A percentile compares a stretch with the other conserved stretches of the same genome.
phyloP scores from a whole-genome alignment of 2,329 filamentous ascomycete genomes.

The Pezicula radicicola region DNA sequence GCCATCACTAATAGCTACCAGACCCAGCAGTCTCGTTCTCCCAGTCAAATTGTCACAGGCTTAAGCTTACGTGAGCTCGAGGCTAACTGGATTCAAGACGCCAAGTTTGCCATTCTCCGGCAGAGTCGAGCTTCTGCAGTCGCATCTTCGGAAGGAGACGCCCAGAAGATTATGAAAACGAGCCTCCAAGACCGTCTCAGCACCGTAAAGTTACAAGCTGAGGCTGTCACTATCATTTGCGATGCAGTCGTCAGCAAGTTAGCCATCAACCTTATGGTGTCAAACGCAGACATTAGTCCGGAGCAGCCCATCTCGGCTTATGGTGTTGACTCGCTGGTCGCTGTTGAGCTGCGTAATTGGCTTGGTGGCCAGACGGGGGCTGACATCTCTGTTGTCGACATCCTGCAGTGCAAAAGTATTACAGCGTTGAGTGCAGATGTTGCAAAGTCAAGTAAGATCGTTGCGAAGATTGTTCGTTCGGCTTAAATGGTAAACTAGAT shows the following conservation, averaged over 20 bases:
- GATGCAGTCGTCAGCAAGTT: not conserved
- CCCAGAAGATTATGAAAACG: not conserved
- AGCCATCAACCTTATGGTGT: constrained; percentile 35
- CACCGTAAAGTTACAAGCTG: not conserved
- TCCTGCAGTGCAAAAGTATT: constrained; percentile 16
- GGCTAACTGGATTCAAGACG: not conserved
- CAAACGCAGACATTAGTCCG: constrained; percentile 35
- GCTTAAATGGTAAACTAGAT: not conserved
- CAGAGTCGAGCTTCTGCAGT: not conserved
- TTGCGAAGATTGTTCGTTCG: not conserved
- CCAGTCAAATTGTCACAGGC: not conserved
- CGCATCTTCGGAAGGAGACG: not conserved
- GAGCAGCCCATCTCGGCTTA: constrained; percentile 11
- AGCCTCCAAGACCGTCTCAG: not conserved
- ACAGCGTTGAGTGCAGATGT: not conserved
- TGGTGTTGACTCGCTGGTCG: constrained; percentile 46
- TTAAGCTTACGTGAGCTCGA: not conserved
- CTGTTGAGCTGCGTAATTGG: constrained; percentile 47
- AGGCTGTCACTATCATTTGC: not conserved
- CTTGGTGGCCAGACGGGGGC: constrained; percentile 37
- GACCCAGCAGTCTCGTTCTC: constrained; percentile 4
- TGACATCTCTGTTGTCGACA: constrained; percentile 44
- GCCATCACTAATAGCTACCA: constrained; percentile 23
- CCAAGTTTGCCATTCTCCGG: not conserved
- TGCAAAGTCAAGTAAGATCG: not conserved